Evolutionary conservation across 106 monocot species (phyloP), one percentile per base, ranked within the genome.

Genomic region (Agapanthus africanus): DNA sequence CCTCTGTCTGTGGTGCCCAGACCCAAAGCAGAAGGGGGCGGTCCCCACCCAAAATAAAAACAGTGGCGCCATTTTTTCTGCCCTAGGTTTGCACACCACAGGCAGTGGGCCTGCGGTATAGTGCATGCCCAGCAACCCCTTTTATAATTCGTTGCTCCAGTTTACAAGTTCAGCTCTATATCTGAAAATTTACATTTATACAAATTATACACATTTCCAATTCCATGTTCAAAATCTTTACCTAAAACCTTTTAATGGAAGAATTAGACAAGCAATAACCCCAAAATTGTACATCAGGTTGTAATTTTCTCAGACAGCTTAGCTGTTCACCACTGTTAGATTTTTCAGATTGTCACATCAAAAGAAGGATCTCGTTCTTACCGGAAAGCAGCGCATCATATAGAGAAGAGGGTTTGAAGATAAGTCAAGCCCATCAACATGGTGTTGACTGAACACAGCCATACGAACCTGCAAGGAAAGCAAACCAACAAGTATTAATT

Each of bases 371-470:
- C n/a, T 60, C 47, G 34, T 54, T 80, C 82, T 89, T 85, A 99
- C 97, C 22, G 92, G 97, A 65, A 59, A 99, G 73, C 97, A 99
- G 46, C 81, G 86, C 92, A 99, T 99, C 97, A 99, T 99, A 70
- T 99, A 99, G 21, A 99, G 77, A 74, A 99, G 87, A 56, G 97
- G 89, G 69, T 99, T 99, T 77, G 92, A 89, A 59, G 97, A 83
- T 35, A 99, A 82, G 61, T 99, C 97, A 46, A 99, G 90, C 6
- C 97, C 97, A 76, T 99, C 97, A 64, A 99, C 97, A 78, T 99
- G 97, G 69, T 99, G 97, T 80, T 99, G 97, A 81, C 81, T 99
- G 73, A 99, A 99, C 33, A 99, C 97, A 78, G 97, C 97, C 97
- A 99, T 87, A 23, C 97, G 83, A 72, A 99, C 97, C 97, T 99